Conservation (phyloP, 2,329 filamentous ascomycete species). For the Trichoderma afroharzianum region DNA sequence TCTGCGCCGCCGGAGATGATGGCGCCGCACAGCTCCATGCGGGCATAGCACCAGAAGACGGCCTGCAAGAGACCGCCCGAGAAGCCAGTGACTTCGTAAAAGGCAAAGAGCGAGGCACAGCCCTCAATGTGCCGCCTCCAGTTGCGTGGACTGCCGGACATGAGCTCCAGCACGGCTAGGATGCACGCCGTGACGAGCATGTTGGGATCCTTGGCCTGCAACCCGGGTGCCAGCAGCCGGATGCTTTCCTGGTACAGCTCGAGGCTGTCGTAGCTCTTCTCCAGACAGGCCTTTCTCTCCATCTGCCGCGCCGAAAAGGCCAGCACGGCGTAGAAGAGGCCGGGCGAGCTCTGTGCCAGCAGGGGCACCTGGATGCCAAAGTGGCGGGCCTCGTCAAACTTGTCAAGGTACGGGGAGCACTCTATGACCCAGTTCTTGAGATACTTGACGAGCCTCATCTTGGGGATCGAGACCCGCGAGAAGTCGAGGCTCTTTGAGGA, state of each 20-base stretch:
- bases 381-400: constrained; percentile 50
- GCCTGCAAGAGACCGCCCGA: constrained; percentile 45
- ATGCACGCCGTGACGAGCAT: constrained; percentile 46
- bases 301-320: constrained; percentile 52
- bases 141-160: constrained; percentile 45
- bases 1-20: constrained; percentile 49
- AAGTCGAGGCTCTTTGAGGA: constrained; percentile 26
- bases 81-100: constrained; percentile 47
- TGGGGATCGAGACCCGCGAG: constrained; percentile 27
- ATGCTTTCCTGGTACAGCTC: constrained; percentile 53
- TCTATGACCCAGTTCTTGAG: constrained; percentile 50
- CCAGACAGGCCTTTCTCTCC: constrained; percentile 46
- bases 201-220: constrained; percentile 42
- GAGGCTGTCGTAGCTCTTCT: constrained; percentile 47
- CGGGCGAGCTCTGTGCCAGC: constrained; percentile 43
- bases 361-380: constrained; percentile 51
- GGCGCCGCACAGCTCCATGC: constrained; percentile 55
- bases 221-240: constrained; percentile 37
- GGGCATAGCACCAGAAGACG: constrained; percentile 56
- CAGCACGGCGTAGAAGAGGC: constrained; percentile 48
- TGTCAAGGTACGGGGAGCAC: constrained; percentile 49
- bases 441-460: constrained; percentile 29
- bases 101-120: constrained; percentile 50
- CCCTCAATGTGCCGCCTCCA: constrained; percentile 56
- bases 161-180: constrained; percentile 46